A percentile compares a stretch with the other conserved stretches of the same genome.
Evolutionary conservation across 1,139 yeast genomes (phyloP).

Genomic region (Geotrichum siamense): DNA sequence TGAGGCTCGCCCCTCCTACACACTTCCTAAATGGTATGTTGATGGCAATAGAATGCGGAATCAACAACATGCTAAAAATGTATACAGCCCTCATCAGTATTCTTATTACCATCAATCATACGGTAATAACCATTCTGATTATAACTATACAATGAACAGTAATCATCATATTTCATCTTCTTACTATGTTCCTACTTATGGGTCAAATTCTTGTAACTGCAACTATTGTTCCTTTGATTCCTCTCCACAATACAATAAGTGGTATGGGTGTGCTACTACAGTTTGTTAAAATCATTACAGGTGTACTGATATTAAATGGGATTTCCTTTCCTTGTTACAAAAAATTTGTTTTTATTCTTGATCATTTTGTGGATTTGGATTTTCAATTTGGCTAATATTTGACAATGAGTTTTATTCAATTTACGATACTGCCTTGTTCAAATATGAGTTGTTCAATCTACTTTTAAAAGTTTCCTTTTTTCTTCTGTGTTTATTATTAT

Average conservation of each 20-base stretch:
- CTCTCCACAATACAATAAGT: slow-evolving; percentile 15
- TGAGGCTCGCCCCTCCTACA: slow-evolving; percentile 15
- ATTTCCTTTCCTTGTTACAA: too few relatives aligned
- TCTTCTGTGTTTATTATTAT: too few relatives aligned
- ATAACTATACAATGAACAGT: slow-evolving; percentile 5
- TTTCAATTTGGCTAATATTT: too few relatives aligned
- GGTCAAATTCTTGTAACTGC: slow-evolving; percentile 16
- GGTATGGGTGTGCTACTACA: slow-evolving; percentile 17
- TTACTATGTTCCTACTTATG: slow-evolving; percentile 15
- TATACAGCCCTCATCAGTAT: slow-evolving; percentile 10
- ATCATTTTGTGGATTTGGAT: too few relatives aligned
- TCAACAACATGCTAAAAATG: not conserved
- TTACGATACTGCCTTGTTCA: too few relatives aligned
- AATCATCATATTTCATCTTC: slow-evolving; percentile 3
- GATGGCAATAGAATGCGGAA: slow-evolving; percentile 8
- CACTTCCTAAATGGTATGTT: slow-evolving; percentile 19
- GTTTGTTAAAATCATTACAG: slow-evolving; percentile 14
- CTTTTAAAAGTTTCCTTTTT: too few relatives aligned
- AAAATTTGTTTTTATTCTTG: too few relatives aligned
- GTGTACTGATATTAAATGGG: too few relatives aligned
- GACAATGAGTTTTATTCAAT: too few relatives aligned
- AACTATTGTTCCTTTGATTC: slow-evolving; percentile 16
- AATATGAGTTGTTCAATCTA: too few relatives aligned
- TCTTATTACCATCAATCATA: slow-evolving; percentile 19
- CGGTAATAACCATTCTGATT: slow-evolving; percentile 8